Evolutionary conservation across 1,139 yeast species (phyloP), one percentile per base, ranked within the genome.

Genomic region (Geotrichum fermentans): DNA sequence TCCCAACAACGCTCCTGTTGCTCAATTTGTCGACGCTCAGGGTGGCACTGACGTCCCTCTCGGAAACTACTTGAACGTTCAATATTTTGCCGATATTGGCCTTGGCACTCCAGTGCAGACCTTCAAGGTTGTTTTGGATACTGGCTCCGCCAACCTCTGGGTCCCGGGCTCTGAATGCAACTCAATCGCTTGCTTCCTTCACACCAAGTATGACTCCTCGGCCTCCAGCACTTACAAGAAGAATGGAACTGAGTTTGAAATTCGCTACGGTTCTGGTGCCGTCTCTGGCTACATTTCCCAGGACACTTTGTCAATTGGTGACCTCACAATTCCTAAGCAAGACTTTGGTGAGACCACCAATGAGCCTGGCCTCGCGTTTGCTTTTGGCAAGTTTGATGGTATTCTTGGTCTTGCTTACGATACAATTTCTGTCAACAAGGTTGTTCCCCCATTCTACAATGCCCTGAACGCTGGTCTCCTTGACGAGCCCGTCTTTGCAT

Each of bases 381-480:
- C 97, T 50, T 92, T 92, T 70, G 98, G 96, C 68, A 90, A 92
- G 63, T 89, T 92, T 66, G 98, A 92, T 67, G 98, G 98, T 70
- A 89, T 92, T 59, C 75, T 92, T 55, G 98, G 98, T 57, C 79
- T 92, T 61, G 98, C 88, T 56, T 92, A 89, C 72, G 88, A 87
- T 70, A 76, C 96, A 51, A 89, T 92, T 59, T 78, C 97, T 14
- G 96, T 87, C 54, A 76, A 89, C 73, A 77, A 79, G 63, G 79
- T 90, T 62, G 95, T 87, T 35, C 97, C 98, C 52, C 98, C 98
- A 42, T 70, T 92, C 56, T 89, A 89, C 75, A 86, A 86, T 59
- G 97, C 98, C 55, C 76, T 90, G 55, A 70, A 80, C 57, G 78
- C 79, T 63, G 95, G 89, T 18, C 75, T 89, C 59, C 74, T 92